Base-by-base conservation (phyloP, 495 filamentous ascomycete species). In the Podospora appendiculata region DNA sequence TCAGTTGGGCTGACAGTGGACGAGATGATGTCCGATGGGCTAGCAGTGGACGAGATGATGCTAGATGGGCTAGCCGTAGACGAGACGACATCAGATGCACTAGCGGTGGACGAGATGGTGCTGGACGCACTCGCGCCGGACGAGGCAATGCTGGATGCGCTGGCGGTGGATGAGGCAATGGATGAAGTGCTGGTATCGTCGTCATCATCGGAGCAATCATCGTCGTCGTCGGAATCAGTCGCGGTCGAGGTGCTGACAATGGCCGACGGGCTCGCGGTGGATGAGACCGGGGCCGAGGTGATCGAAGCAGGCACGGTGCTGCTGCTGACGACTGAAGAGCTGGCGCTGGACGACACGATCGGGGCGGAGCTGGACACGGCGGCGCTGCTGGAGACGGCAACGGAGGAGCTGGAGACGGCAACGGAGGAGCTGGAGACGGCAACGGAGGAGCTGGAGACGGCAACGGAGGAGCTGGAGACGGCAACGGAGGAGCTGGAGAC, bases 251-350 rank as follows among this genome's bases (percentile, higher is more conserved):
- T 59, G 52, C 54, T 57, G 13, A 50, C 45, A 43, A 51, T 17
- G 5, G 54, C 52, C 45, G 52, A 55, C 6, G 48, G 32, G 7
- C 13, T 17, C 19, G 33, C 9, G 13, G 45, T 40, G 12, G 54
- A 56, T 2, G 54, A 59, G 9, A 47, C 56, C 16, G 50, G 42
- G 13, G 56, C 51, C 5, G 44, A 51, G 32, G 56, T 60, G 14
- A 47, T 25, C n/a, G 59, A 53, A 12, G 58, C 42, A 38, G 25
- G 25, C 25, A 25, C 5, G 25, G 25, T 25, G 2, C 54, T 53
- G 43, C 47, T 58, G 19, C 45, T 54, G 36, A 18, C 45, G 32
- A 52, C 52, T 3, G 55, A 47, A 49, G 48, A 56, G 45, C 51
- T 46, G 25, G 45, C 47, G 36, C 34, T 42, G 33, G 38, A 51